Percentiles rank a stretch among this genome's conserved stretches.
phyloP scores from a whole-genome alignment of 1,284 basidiomycete genomes.

The Trichosporon asahii region DNA sequence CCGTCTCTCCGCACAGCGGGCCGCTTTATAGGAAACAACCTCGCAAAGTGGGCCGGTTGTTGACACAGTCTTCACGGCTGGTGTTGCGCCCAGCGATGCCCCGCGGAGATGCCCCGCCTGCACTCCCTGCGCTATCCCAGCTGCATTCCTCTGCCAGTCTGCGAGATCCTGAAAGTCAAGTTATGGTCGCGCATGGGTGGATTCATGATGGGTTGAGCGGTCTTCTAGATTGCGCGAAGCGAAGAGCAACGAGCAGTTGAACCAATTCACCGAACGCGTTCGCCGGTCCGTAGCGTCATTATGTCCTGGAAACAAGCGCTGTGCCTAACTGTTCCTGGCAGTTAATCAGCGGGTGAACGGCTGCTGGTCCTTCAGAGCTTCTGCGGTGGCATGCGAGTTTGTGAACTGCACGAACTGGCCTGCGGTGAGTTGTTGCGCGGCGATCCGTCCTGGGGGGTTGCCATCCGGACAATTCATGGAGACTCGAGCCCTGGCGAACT shows the following conservation, averaged over 20 bases:
- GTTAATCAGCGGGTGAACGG: background rate
- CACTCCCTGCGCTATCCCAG: background rate
- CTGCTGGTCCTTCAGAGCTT: background rate
- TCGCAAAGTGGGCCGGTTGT: background rate
- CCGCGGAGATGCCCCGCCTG: background rate
- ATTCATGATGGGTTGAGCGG: background rate
- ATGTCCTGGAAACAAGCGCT: background rate
- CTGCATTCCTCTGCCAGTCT: background rate
- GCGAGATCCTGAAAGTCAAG: background rate
- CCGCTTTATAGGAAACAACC: background rate
- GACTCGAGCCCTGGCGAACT: background rate
- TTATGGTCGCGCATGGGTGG: background rate
- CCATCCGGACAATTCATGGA: background rate
- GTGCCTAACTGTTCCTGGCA: background rate
- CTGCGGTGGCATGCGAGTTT: background rate
- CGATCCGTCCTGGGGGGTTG: too few species aligned
- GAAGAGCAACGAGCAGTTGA: background rate
- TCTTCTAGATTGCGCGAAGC: background rate
- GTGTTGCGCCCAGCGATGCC: background rate
- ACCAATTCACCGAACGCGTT: background rate
- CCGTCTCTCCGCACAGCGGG: background rate
- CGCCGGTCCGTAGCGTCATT: background rate
- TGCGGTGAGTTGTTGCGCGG: too few species aligned
- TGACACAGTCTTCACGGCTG: background rate
- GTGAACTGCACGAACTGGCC: too few species aligned